Evolutionary conservation across 371 early-diverging fungal genomes (phyloP).

Genomic region (Batkoa obscura): DNA sequence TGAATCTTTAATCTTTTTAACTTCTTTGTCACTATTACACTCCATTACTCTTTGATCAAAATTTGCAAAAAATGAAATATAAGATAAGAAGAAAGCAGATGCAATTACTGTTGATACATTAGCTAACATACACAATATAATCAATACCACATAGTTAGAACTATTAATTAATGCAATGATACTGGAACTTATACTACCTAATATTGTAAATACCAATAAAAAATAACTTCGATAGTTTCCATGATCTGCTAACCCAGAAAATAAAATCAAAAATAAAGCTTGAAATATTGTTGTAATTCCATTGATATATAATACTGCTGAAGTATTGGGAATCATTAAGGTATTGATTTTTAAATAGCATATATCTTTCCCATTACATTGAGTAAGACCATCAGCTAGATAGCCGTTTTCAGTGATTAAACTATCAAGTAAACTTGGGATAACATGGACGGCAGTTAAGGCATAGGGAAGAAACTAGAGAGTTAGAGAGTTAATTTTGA

Average conservation of each 20-base stretch:
- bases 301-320: neutral
- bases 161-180: slow-evolving; percentile 12
- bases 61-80: slow-evolving; percentile 16
- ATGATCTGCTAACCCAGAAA: slow-evolving; percentile 40
- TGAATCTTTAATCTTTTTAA: slow-evolving; percentile 8
- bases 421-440: too few relatives aligned
- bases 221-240: slow-evolving; percentile 27
- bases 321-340: neutral
- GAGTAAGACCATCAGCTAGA: too few relatives aligned
- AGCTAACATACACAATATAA: slow-evolving; percentile 19
- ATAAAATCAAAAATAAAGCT: slow-evolving; percentile 29
- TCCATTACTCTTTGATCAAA: slow-evolving; percentile 9
- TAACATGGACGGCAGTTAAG: too few relatives aligned
- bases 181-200: slow-evolving; percentile 16
- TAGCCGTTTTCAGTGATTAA: too few relatives aligned
- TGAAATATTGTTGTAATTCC: slow-evolving; percentile 21
- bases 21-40: slow-evolving; percentile 12
- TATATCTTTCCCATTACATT: too few relatives aligned
- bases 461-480: too few relatives aligned
- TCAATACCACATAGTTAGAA: slow-evolving; percentile 16
- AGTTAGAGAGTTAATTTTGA: too few relatives aligned
- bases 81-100: slow-evolving; percentile 32
- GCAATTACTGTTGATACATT: slow-evolving; percentile 26
- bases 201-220: slow-evolving; percentile 8
- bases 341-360: too few relatives aligned